These are phyloP conservation scores for Blastobotrys indianensis DNA, from an alignment of 1,139 yeast species.

Conservation along the genomic window DNA sequence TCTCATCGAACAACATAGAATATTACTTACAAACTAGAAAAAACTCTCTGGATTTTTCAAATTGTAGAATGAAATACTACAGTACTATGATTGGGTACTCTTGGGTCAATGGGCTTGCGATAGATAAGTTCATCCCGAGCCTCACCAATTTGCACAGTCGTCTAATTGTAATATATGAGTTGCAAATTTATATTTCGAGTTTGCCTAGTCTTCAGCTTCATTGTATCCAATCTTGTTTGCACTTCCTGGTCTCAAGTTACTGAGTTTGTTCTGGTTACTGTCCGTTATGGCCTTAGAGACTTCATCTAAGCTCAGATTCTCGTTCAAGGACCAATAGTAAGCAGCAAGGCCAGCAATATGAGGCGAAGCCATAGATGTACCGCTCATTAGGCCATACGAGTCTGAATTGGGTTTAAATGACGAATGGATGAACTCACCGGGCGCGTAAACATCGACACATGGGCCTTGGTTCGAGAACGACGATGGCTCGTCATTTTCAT, in stretches of 20 bases:
- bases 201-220: slow-evolving; percentile 7
- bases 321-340: slow-evolving; percentile 46
- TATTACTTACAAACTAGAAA: too few species aligned
- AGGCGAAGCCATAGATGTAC: slow-evolving; percentile 91
- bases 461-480: slow-evolving; percentile 79
- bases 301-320: slow-evolving; percentile 17
- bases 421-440: slow-evolving; percentile 67
- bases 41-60: too few species aligned
- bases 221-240: slow-evolving; percentile 28
- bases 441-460: slow-evolving; percentile 78
- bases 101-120: too few species aligned
- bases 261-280: slow-evolving; percentile 23
- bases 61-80: too few species aligned
- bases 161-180: too few species aligned
- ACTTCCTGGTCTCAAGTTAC: slow-evolving; percentile 19
- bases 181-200: too few species aligned
- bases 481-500: slow-evolving; percentile 59
- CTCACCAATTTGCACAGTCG: too few species aligned
- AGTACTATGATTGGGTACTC: too few species aligned
- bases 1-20: too few species aligned
- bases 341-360: slow-evolving; percentile 72
- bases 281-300: slow-evolving; percentile 19
- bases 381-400: slow-evolving; percentile 49
- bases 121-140: too few species aligned
- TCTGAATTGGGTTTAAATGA: slow-evolving; percentile 21